Base-by-base conservation (phyloP, 2,329 filamentous ascomycete genomes). In the Fusarium buharicum region DNA sequence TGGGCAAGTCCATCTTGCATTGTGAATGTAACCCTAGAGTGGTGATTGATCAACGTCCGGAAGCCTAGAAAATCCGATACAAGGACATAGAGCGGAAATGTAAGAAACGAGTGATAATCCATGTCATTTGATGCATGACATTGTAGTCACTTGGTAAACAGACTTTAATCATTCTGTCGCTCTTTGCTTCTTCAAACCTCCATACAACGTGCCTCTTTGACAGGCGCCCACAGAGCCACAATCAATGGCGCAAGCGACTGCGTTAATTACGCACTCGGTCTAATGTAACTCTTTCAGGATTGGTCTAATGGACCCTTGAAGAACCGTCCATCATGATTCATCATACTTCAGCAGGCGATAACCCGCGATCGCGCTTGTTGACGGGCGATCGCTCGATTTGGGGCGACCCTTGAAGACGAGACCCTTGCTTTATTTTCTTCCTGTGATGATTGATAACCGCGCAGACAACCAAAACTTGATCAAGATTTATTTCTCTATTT, bases 231-330 rank as follows among this genome's bases (percentile, higher is more conserved):
- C 31, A 30, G 31, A 18, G 5, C 18, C 24, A 28, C 34, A 16
- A 27, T 36, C 43, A 38, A 66, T 66, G 60, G 56, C 63, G 63
- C 62, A 66, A 66, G 12, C 43, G 43, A 55, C 50, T 64, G 55
- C 47, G 41, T 39, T 55, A 40, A 66, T 66, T 64, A 50, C 58
- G 62, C 51, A 66, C 45, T 59, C 41, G 45, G 34, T 37, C 28
- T 13, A 45, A 33, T 31, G 31, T 13, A 44, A 16, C 53, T 46
- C 33, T 40, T 51, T 55, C 28, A 36, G 50, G 62, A 49, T 46
- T 56, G 47, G 58, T 33, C 34, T 30, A 2, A 16, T 39, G 47
- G 61, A 24, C 48, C 61, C 57, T 22, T 37, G 39, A 36, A n/a
- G 13, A 52, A 18, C n/a, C 37, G 17, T 33, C 36, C n/a, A 36